Base-by-base conservation (phyloP, 371 early-diverging fungal species). In the Chytridium lagenaria region DNA sequence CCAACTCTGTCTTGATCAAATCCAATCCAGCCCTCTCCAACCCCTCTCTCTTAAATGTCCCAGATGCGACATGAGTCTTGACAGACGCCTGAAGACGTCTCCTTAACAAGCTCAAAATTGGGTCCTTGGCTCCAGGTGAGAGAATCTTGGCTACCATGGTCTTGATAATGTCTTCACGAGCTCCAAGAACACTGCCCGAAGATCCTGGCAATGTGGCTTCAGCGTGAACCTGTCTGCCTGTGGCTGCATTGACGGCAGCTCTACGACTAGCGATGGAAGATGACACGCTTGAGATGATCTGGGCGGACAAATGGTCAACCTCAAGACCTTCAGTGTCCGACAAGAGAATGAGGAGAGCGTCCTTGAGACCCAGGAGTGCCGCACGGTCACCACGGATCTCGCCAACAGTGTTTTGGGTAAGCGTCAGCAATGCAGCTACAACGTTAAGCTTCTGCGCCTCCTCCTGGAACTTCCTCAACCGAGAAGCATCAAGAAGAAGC, bases 141-240 rank as follows among this genome's bases (percentile, higher is more conserved):
- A 94, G 78, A 0, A 91, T 92, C 80, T 91, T 92, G 44, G 85
- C 85, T 15, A 92, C 90, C 92, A 92, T 92, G 68, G 77, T 80
- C 37, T 82, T 80, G 26, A 92, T 77, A 65, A 91, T 70, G 0
- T 71, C 77, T 68, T 82, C 77, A 22, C 75, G 31, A 7, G 16
- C 34, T 12, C n/a, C 37, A 3, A 12, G 19, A 28, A 61, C 7
- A 36, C 30, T 34, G 2, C 5, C 12, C 61, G 30, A 3, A 16
- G 3, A 16, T 3, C 34, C 61, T n/a, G n/a, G n/a, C n/a, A n/a
- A n/a, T 7, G 26, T n/a, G 44, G 66, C 66, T 15, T 37, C 37
- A 2, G 33, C 12, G 36, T 66, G 44, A 15, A 40, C 38, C 5
- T 5, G 5, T 2, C 52, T 51, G 7, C 39, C 34, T n/a, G 65